These are phyloP conservation scores for Trichopus zeylanicus DNA, from an alignment of 116 monocot species.

Conservation along the genomic window DNA sequence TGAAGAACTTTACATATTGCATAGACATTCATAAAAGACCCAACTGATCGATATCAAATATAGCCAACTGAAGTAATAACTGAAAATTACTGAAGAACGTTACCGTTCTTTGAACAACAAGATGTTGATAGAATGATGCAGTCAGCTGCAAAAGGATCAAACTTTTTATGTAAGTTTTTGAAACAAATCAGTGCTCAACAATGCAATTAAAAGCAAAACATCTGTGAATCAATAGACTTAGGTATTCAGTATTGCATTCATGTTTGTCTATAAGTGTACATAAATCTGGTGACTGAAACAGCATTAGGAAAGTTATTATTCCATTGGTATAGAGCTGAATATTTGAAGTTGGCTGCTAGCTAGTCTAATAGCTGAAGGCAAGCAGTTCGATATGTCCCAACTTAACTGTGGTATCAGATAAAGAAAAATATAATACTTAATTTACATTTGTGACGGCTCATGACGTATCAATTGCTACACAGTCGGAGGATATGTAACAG, in stretches of 20 bases:
- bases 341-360: too few relatives aligned
- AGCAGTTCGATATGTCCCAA: too few relatives aligned
- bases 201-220: neutral
- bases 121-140: slow-evolving; percentile 95
- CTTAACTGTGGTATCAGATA: too few relatives aligned
- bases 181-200: neutral
- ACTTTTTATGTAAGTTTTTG: neutral
- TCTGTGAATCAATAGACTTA: neutral
- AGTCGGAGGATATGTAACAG: too few relatives aligned
- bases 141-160: slow-evolving; percentile 43
- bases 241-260: neutral
- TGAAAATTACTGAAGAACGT: slow-evolving; percentile 1
- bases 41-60: neutral
- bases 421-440: too few relatives aligned
- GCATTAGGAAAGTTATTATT: too few relatives aligned
- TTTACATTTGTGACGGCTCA: too few relatives aligned
- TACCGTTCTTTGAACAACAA: slow-evolving; percentile 96
- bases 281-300: too few relatives aligned
- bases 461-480: too few relatives aligned
- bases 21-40: neutral
- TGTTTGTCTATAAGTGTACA: too few relatives aligned
- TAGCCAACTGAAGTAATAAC: neutral
- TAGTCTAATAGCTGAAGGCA: too few relatives aligned
- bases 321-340: too few relatives aligned
- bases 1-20: neutral